These are phyloP conservation scores for Dillenia suffruticosa DNA, from an alignment of 164 flowering plant species.

Conservation along the genomic window DNA sequence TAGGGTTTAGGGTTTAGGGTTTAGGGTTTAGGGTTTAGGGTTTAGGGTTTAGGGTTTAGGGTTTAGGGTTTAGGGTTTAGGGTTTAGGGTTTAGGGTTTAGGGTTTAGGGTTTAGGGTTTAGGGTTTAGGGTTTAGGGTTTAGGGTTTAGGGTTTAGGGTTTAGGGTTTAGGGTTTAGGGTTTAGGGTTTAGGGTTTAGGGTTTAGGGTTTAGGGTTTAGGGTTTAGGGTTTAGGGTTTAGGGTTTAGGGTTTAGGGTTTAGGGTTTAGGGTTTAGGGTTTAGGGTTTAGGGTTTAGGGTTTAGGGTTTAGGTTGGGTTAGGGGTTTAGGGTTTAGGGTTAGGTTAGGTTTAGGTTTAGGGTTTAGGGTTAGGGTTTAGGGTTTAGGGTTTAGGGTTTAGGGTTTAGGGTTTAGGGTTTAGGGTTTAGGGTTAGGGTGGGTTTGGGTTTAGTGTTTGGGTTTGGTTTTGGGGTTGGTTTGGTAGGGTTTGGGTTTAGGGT, in stretches of 20 bases:
- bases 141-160: conserved; percentile 12
- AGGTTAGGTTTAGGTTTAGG: too few species aligned
- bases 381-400: too few species aligned
- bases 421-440: too few species aligned
- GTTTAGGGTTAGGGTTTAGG: too few species aligned
- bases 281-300: conserved; percentile 15
- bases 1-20: conserved; percentile 16
- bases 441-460: too few species aligned
- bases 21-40: conserved; percentile 14
- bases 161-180: conserved; percentile 15
- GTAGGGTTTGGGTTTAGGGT: too few species aligned
- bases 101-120: conserved; percentile 8
- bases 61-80: conserved; percentile 8
- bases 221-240: conserved; percentile 12
- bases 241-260: conserved; percentile 12
- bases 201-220: conserved; percentile 19
- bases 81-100: conserved; percentile 4
- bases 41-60: conserved; percentile 11
- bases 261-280: conserved; percentile 9
- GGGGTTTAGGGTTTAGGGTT: too few species aligned
- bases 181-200: conserved; percentile 12
- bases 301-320: too few species aligned
- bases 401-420: too few species aligned
- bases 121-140: conserved; percentile 10
- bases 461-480: too few species aligned